Percentiles rank a stretch among this genome's conserved stretches.
These are phyloP conservation scores for Pseudogymnoascus sp. DNA, from an alignment of 2,329 filamentous ascomycete genomes.

Conservation along the genomic window DNA sequence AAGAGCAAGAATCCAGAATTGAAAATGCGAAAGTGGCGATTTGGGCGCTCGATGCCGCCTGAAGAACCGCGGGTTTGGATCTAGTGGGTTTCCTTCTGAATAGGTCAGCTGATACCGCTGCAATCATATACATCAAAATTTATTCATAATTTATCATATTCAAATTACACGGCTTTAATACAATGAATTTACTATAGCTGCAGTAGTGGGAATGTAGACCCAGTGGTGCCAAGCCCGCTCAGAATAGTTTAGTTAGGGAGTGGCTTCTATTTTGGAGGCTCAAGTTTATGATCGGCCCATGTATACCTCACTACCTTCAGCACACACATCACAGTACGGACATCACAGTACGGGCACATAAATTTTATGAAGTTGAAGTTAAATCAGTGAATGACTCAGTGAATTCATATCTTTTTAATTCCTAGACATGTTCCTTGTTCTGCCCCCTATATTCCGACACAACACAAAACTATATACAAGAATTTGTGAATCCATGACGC, in stretches of 20 bases:
- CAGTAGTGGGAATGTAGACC: neutral
- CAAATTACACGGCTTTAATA: neutral
- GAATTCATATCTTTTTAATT: constrained; percentile 7
- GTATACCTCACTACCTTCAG: neutral
- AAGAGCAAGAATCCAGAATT: constrained; percentile 18
- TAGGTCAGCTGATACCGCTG: neutral
- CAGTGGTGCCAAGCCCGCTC: neutral
- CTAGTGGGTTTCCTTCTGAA: neutral
- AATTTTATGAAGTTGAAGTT: neutral
- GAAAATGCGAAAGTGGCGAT: constrained; percentile 10
- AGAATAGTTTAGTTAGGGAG: neutral
- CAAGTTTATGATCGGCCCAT: neutral
- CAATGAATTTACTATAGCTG: neutral
- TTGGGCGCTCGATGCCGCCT: neutral
- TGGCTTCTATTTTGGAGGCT: neutral
- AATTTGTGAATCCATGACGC: constrained; percentile 5
- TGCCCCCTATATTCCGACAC: neutral
- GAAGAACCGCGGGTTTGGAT: constrained; percentile 18
- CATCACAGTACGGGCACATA: neutral
- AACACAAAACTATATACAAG: constrained; percentile 6
- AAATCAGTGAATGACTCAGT: neutral
- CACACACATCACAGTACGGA: neutral
- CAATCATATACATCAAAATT: neutral
- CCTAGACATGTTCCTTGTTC: neutral
- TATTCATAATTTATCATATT: neutral